Evolutionary conservation across 768 basidiomycete species (phyloP).

Genomic region (Serendipita vermifera): DNA sequence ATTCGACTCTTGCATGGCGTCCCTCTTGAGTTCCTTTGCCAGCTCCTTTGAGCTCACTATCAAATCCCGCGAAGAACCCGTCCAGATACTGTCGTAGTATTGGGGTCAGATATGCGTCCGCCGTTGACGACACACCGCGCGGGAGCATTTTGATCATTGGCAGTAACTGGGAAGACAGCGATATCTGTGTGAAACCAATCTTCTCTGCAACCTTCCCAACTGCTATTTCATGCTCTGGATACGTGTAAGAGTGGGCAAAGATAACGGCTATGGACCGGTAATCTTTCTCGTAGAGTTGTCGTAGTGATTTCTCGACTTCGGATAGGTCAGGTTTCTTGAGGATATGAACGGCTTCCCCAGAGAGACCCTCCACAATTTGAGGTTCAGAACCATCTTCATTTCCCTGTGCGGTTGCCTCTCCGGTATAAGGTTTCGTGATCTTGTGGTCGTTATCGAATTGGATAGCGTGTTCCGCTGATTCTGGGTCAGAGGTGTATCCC

Average conservation of each 20-base stretch:
- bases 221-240: conserved; percentile 66
- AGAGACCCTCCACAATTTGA: conserved; percentile 65
- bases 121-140: conserved; percentile 81
- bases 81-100: conserved; percentile 73
- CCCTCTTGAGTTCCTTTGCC: conserved; percentile 26
- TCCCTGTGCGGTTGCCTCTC: conserved; percentile 64
- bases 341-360: conserved; percentile 81
- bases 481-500: conserved; percentile 83
- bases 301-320: conserved; percentile 45
- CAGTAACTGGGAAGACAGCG: conserved; percentile 72
- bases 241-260: conserved; percentile 85
- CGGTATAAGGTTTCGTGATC: conserved; percentile 48
- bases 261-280: conserved; percentile 83
- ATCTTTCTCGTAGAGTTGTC: conserved; percentile 62
- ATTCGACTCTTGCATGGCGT: conserved; percentile 51
- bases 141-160: conserved; percentile 96
- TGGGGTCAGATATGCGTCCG: conserved; percentile 91
- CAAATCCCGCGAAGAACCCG: conserved; percentile 85
- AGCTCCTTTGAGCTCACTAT: conserved; percentile 41
- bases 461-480: conserved; percentile 60
- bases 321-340: conserved; percentile 58
- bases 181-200: conserved; percentile 83
- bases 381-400: conserved; percentile 10
- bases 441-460: conserved; percentile 63
- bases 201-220: conserved; percentile 61